phyloP scores from a whole-genome alignment of 768 basidiomycete genomes.

The Filobasidium floriforme region DNA sequence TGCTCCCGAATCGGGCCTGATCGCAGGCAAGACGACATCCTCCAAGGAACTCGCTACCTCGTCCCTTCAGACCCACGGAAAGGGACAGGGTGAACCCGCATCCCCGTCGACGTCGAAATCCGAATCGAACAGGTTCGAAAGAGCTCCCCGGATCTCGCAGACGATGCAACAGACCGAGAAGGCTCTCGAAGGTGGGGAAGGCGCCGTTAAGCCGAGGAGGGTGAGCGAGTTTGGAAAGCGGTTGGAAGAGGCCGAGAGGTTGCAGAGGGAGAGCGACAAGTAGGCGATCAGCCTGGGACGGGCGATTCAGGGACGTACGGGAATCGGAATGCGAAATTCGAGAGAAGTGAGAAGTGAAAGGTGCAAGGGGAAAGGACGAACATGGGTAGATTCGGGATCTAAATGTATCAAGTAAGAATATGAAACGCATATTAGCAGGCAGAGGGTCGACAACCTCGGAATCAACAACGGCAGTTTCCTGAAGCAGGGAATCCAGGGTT shows the following conservation, averaged over 20 bases:
- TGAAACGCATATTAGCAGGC: too few species aligned
- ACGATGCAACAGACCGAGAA: conserved; percentile 21
- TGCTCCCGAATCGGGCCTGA: neutral
- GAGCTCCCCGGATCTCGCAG: conserved; percentile 13
- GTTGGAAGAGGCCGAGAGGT: conserved; percentile 36
- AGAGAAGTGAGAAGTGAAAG: too few species aligned
- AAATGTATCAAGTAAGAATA: too few species aligned
- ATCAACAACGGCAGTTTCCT: too few species aligned
- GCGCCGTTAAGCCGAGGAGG: conserved; percentile 31
- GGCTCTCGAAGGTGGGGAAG: conserved; percentile 15
- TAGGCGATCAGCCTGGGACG: neutral
- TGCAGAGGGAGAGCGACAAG: conserved; percentile 36
- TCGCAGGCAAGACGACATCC: conserved; percentile 5
- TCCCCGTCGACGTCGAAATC: neutral
- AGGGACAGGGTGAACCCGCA: too few species aligned
- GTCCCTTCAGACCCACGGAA: conserved; percentile 8
- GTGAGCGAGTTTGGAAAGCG: conserved; percentile 39
- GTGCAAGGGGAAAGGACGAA: too few species aligned
- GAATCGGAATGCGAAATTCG: too few species aligned
- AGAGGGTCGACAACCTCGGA: too few species aligned
- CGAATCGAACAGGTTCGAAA: conserved; percentile 12
- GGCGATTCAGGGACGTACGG: conserved; percentile 13
- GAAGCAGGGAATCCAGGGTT: too few species aligned
- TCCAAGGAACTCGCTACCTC: neutral
- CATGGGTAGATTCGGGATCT: too few species aligned